phyloP scores from a whole-genome alignment of 768 basidiomycete genomes.

The Cantharellus anzutake region DNA sequence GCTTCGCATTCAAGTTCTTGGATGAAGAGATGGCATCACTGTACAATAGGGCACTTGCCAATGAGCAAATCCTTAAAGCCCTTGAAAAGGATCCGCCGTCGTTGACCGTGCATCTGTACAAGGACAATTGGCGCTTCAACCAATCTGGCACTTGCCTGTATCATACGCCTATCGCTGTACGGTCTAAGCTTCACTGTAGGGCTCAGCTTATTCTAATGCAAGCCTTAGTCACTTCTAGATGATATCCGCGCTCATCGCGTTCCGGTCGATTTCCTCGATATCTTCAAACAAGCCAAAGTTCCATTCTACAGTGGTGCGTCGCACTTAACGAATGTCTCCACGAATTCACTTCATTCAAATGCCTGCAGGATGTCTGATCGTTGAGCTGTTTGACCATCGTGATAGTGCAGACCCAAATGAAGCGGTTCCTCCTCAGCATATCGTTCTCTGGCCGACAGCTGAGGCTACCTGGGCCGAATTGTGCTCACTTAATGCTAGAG shows the following conservation, averaged over 20 bases:
- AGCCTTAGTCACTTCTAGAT: conserved; percentile 48
- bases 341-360: background rate
- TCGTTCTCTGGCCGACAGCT: conserved; percentile 56
- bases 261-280: conserved; percentile 67
- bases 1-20: no score
- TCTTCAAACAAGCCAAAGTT: conserved; percentile 52
- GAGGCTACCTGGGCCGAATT: conserved; percentile 70
- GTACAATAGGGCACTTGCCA: conserved; percentile 4
- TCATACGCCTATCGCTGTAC: conserved; percentile 32
- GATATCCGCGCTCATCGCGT: conserved; percentile 69
- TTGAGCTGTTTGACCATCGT: conserved; percentile 64
- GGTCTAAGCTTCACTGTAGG: conserved; percentile 9
- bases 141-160: conserved; percentile 17
- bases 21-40: conserved; percentile 1
- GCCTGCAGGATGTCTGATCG: conserved; percentile 57
- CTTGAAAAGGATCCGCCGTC: conserved; percentile 33
- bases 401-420: conserved; percentile 34
- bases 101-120: conserved; percentile 58
- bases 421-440: conserved; percentile 27
- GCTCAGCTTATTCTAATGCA: background rate
- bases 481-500: conserved; percentile 37
- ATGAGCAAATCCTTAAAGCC: conserved; percentile 5
- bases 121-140: conserved; percentile 70
- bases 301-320: conserved; percentile 68
- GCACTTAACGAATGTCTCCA: conserved; percentile 2